These are phyloP conservation scores for Bacidia gigantensis DNA, from an alignment of 495 filamentous ascomycete species.

Conservation along the genomic window DNA sequence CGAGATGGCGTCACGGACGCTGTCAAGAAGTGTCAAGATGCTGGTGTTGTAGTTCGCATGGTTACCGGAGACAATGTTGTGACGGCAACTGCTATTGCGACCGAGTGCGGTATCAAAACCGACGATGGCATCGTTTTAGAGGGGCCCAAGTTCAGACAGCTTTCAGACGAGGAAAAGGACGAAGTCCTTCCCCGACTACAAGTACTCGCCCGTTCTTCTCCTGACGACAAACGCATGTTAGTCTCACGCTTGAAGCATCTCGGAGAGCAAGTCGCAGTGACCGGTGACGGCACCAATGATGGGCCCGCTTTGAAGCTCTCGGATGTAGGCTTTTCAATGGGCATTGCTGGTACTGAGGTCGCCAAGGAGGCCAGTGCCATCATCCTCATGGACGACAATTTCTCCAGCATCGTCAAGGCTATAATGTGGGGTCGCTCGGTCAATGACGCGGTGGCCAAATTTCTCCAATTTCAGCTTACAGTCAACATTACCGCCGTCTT, in stretches of 20 bases:
- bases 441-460: constrained; percentile 82
- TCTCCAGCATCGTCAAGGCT: constrained; percentile 74
- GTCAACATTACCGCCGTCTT: constrained; percentile 82
- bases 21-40: constrained; percentile 57
- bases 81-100: constrained; percentile 71
- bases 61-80: constrained; percentile 78
- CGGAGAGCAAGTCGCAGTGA: constrained; percentile 74
- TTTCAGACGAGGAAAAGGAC: constrained; percentile 58
- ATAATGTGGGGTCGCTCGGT: constrained; percentile 84
- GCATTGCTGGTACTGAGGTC: constrained; percentile 82
- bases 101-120: constrained; percentile 71
- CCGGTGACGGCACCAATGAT: constrained; percentile 84
- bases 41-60: constrained; percentile 79
- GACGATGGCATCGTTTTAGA: constrained; percentile 65
- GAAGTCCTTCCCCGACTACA: constrained; percentile 59
- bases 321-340: constrained; percentile 89
- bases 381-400: constrained; percentile 87
- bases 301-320: constrained; percentile 74
- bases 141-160: constrained; percentile 67
- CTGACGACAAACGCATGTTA: constrained; percentile 75
- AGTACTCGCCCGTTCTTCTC: constrained; percentile 74
- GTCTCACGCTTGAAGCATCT: constrained; percentile 59
- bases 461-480: constrained; percentile 83
- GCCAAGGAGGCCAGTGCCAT: constrained; percentile 88
- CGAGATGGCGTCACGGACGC: constrained; percentile 62